Base-by-base conservation (phyloP, 768 basidiomycete genomes). In the Pleurotus citrinopileatus region DNA sequence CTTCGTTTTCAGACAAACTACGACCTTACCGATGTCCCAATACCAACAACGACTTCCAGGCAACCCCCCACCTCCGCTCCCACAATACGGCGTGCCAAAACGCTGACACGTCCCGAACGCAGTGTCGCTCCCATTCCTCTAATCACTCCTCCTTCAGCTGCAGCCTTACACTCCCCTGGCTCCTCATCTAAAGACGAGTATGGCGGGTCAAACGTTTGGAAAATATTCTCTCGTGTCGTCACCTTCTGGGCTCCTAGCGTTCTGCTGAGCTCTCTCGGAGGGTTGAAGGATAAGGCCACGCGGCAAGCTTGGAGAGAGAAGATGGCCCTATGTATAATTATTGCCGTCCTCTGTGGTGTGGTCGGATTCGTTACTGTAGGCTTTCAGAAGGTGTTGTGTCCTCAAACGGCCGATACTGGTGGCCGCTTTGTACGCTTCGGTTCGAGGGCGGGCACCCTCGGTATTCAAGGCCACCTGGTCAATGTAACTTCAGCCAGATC, bases 261-360 rank as follows among this genome's bases (percentile, higher is more conserved):
- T 63, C 69, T 93, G 20, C 81, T 98, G 54, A 70, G 80, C 20
- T 82, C 84, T 2, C 36, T 93, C 9, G 90, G 89, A 54, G 91
- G 93, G 42, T 77, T 98, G 66, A 87, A 82, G 65, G 93, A 95
- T 69, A 80, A 80, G 61, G 76, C 81, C 32, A 78, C 82, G 51
- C 76, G 84, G 57, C 92, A 97, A 68, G 97, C 97, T 1, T 99
- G 97, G 97, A 83, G 95, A 65, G 97, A 99, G 71, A 99, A 98
- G 77, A 86, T 96, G 55, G 84, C 94, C 4, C 76, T 99, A 3
- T 98, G 95, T 70, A 84, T 90, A 68, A 86, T 98, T 64, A 91
- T 94, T 47, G 59, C 82, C 54, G 34, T 94, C 40, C 70, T 97
- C 17, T 97, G 96, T 60, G 84, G 77, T 17, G 68, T 75, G 42